A percentile compares a stretch with the other conserved stretches of the same genome.
Conservation (phyloP, 345 rosid species). For the Citrus inodora region DNA sequence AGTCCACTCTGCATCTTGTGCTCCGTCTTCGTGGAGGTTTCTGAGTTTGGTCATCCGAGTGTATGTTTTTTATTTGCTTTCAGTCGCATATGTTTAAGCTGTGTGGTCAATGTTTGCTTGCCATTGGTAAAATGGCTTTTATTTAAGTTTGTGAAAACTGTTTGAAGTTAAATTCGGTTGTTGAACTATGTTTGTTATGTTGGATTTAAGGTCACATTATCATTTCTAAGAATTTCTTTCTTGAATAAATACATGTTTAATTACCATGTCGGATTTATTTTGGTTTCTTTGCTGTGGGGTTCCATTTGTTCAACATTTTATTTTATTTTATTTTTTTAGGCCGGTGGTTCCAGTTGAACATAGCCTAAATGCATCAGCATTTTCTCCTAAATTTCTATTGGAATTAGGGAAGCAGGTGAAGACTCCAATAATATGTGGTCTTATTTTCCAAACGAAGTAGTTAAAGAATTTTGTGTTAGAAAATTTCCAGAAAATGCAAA, state of each 20-base stretch:
- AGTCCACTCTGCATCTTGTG: constrained; percentile 26
- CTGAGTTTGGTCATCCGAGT: background rate
- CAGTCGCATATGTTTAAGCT: background rate
- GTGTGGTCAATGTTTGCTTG: background rate
- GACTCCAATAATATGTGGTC: too few relatives aligned
- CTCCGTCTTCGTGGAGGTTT: constrained; percentile 25
- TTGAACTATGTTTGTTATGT: background rate
- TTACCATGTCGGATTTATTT: background rate
- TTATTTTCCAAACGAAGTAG: too few relatives aligned
- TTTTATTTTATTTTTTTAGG: too few relatives aligned
- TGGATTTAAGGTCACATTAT: too few relatives aligned
- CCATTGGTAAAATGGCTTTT: background rate
- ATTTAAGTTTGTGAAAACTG: background rate
- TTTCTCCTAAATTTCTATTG: too few relatives aligned
- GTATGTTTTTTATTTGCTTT: background rate
- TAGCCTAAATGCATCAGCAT: too few relatives aligned
- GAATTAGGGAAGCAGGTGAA: too few relatives aligned
- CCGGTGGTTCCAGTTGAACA: too few relatives aligned
- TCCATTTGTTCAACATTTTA: too few relatives aligned
- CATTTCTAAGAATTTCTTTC: background rate
- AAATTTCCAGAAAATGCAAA: too few relatives aligned
- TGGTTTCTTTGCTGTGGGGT: too few relatives aligned
- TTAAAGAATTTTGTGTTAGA: too few relatives aligned
- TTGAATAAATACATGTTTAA: background rate
- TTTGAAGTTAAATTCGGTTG: background rate